phyloP scores from a whole-genome alignment of 495 filamentous ascomycete genomes.

The Aspergillus olivimuriae region DNA sequence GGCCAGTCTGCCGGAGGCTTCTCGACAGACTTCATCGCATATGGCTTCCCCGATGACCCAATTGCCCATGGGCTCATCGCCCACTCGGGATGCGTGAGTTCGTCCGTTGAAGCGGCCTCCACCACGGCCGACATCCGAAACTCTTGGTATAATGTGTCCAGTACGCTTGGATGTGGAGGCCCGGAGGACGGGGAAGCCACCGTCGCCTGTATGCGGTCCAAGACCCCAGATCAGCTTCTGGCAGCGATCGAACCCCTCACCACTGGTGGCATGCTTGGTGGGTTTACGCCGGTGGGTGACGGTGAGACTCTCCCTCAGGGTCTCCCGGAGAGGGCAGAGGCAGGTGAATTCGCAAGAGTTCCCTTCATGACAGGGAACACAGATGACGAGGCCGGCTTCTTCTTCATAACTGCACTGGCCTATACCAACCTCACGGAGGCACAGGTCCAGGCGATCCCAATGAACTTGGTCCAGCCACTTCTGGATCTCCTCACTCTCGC shows the following conservation, averaged over 20 bases:
- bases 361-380: conserved; percentile 10
- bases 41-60: conserved; percentile 20
- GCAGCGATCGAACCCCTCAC: conserved; percentile 12
- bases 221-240: conserved; percentile 24
- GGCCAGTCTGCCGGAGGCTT: conserved; percentile 25
- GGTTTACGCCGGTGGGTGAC: conserved; percentile 8
- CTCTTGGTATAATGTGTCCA: conserved; percentile 33
- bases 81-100: conserved; percentile 16
- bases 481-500: conserved; percentile 1
- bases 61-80: conserved; percentile 21
- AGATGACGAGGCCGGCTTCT: conserved; percentile 9
- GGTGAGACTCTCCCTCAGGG: conserved; percentile 3
- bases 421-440: conserved; percentile 6
- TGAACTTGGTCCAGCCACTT: conserved; percentile 3
- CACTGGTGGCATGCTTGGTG: neutral
- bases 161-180: conserved; percentile 30
- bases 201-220: conserved; percentile 38
- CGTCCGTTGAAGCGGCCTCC: neutral
- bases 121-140: neutral
- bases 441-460: conserved; percentile 2
- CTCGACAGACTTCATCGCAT: conserved; percentile 18
- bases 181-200: conserved; percentile 17
- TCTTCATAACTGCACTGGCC: conserved; percentile 4
- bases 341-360: conserved; percentile 6
- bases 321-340: neutral